Evolutionary conservation across 108 stramenopile genomes (phyloP), one percentile per base, ranked within the genome.

Genomic region (Fistulifera pelliculosa): DNA sequence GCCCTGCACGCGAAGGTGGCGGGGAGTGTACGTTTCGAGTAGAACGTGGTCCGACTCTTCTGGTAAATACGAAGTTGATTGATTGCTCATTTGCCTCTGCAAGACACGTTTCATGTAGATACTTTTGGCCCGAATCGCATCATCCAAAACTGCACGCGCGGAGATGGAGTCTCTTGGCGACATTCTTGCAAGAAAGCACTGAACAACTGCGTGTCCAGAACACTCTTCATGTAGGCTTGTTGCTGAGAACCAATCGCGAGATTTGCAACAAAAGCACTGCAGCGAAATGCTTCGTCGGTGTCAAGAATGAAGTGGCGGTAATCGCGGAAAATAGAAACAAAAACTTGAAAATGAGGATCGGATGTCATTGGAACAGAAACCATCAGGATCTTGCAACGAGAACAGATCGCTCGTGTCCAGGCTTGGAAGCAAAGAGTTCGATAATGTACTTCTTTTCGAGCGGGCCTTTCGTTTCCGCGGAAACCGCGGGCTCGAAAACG

Each of bases 131-230:
- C 75, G 61, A 45, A 95, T 83, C 18, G 79, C 77, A 60, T 95
- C 87, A 50, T 95, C 90, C 54, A 95, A 95, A 93, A 93, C 0
- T 68, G 74, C 27, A 95, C 74, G 38, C 83, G 80, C 6, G 88
- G 77, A 24, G 77, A 68, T 15, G 80, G 38, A 13, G 80, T 78
- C 61, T 77, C 52, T 31, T 66, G 42, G 40, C 43, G 49, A 21
- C 80, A 52, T 56, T 80, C 81, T 41, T 87, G 83, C 18, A 90
- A 48, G 60, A 90, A 90, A 22, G 67, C 52, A 57, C 83, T 75
- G 58, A 90, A 90, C 69, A 90, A 68, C 54, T 89, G 87, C n/a
- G 74, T 71, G 15, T 71, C 40, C 54, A 77, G 16, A 38, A 79
- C 53, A 13, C 44, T 27, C 23, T 25, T 44, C 3, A 85, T 17